Evolutionary conservation across 768 basidiomycete genomes (phyloP), one percentile per base, ranked within the genome.

Genomic region (Lactifluus echinatus): DNA sequence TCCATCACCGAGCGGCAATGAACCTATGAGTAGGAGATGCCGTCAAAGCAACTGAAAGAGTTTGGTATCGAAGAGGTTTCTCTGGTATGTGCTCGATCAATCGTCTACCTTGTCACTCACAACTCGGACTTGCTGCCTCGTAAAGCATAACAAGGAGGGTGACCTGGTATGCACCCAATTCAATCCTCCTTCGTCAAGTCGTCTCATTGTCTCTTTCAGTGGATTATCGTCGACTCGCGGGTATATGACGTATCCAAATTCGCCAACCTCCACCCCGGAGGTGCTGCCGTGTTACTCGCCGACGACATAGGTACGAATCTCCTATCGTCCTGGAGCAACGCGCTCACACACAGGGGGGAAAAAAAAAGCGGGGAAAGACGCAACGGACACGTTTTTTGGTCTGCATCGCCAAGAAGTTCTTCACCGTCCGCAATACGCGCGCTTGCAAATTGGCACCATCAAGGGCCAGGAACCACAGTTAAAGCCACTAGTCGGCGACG

Each of bases 61-160:
- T 77, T 77, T 52, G 75, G 76, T 15, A 52, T 73, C 19, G 79
- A 84, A 31, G 89, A 91, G 63, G 82, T 90, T 55, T 76, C 80
- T 17, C 76, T 84, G 76, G 89, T 88, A 59, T 50, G 74, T 66
- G 31, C 14, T 34, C 24, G 6, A 26, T 24, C 12, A 29, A 14
- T 28, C 26, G 26, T 45, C 28, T 50, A 46, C 19, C 50, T 8
- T n/a, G 12, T 31, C n/a, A 43, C 50, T 40, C n/a, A 34, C 12
- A 12, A 44, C 42, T 42, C 48, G 50, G 17, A 44, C 42, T 42
- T 49, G 50, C 46, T 14, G 36, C 37, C 31, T 49, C 45, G 50
- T 11, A n/a, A 61, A 96, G 93, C 93, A 96, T 71, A 90, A 93
- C 76, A 85, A 80, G 66, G 81, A 84, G 64, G 89, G 87, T 47